A percentile compares a stretch with the other conserved stretches of the same genome.
These are phyloP conservation scores for Brassica balearica DNA, from an alignment of 441 rosid species.

Conservation along the genomic window DNA sequence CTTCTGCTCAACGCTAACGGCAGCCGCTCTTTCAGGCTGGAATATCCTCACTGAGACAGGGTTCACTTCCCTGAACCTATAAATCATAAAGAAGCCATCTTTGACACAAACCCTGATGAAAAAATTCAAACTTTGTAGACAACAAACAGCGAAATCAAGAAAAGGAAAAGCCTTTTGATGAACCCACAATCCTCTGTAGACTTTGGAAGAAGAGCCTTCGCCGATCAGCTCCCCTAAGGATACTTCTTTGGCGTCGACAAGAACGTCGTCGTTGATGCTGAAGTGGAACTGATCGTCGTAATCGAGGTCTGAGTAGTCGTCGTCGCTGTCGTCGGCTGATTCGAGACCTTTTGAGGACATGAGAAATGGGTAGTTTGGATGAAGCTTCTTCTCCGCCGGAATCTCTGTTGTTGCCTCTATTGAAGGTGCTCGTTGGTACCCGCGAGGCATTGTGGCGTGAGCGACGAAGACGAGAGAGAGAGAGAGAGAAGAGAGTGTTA, in stretches of 20 bases:
- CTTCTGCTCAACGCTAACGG: conserved; percentile 51
- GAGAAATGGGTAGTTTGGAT: conserved; percentile 44
- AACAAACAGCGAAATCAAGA: conserved; percentile 15
- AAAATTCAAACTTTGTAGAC: neutral
- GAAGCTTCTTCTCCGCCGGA: conserved; percentile 30
- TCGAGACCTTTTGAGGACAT: conserved; percentile 35
- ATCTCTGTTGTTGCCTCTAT: conserved; percentile 24
- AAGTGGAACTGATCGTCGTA: conserved; percentile 51
- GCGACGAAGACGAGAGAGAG: conserved; percentile 26
- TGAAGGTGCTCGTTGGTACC: conserved; percentile 42
- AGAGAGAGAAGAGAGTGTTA: neutral
- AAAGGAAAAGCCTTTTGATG: neutral
- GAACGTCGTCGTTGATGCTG: conserved; percentile 48
- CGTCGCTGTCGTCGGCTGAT: conserved; percentile 19
- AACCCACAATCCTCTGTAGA: conserved; percentile 65
- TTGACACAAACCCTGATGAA: neutral
- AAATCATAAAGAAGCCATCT: conserved; percentile 5
- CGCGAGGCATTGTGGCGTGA: conserved; percentile 42
- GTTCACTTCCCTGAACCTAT: conserved; percentile 50
- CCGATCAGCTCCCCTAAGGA: conserved; percentile 50
- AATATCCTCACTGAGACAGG: conserved; percentile 74
- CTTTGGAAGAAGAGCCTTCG: conserved; percentile 58
- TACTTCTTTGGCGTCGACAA: conserved; percentile 53
- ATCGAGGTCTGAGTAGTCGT: conserved; percentile 30
- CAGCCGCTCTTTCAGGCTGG: conserved; percentile 53